Base-by-base conservation (phyloP, 495 filamentous ascomycete species). In the Daldinia childiae region DNA sequence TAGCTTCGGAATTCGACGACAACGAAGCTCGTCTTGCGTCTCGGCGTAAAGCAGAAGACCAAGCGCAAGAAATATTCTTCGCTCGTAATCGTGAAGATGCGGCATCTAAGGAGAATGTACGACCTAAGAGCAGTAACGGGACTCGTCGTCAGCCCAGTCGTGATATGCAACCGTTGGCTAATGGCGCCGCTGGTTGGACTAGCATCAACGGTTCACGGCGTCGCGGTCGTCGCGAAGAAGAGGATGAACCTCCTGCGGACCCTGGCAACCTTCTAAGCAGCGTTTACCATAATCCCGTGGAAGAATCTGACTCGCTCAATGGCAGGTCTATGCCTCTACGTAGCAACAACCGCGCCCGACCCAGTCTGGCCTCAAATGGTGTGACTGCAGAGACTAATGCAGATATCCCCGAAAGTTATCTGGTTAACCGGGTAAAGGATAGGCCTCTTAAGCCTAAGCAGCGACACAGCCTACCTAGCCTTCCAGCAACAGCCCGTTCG, bases 241-340 rank as follows among this genome's bases (percentile, higher is more conserved):
- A 74, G n/a, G 65, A 67, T 36, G 74, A 77, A 27, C 67, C 73
- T 21, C 72, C 72, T 38, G 61, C 63, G 9, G 75, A 77, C 30
- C 75, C 69, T 0, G 75, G 75, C 8, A 75, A 78, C 32, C 59
- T 78, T 12, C 67, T 78, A 26, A 75, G 76, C 19, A 78, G 71
- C 36, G 73, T 78, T 41, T 78, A 76, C 38, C 76, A 78, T 34
- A 76, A 78, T 21, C 76, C 76, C 15, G 64, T 78, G 6, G 76
- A 76, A 11, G 75, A 77, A 21, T 32, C 61, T 1, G 57, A 65
- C n/a, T 57, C 54, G 11, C 60, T 68, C 0, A 64, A 62, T 26
- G 67, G 70, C 39, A 73, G 68, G 17, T 58, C 63, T 15, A 70
- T 72, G 71, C 66, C 73, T 30, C 29, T 75, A 30, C 73, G 69